Evolutionary conservation across 306 rosid species (phyloP).

Genomic region (Cucumis melo): DNA sequence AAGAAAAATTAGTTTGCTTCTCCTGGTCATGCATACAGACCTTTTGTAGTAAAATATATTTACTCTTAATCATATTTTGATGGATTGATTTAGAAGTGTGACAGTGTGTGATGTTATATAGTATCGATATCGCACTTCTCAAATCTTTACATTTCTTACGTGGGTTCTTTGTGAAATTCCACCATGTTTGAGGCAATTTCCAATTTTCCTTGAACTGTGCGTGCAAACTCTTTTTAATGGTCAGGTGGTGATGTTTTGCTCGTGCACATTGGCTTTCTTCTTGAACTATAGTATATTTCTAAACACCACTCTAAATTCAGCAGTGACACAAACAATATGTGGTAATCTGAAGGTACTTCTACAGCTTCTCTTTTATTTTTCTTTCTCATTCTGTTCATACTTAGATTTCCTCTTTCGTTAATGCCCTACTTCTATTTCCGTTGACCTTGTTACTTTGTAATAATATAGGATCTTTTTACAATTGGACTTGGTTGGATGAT

Average conservation of each 20-base stretch:
- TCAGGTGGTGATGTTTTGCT: conserved; percentile 72
- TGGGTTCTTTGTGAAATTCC: neutral
- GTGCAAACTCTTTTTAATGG: neutral
- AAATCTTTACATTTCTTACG: neutral
- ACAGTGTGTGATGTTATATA: neutral
- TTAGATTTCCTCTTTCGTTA: neutral
- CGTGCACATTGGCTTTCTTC: conserved; percentile 84
- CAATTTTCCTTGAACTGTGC: conserved; percentile 5
- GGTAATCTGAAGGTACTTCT: conserved; percentile 83
- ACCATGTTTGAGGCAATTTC: neutral
- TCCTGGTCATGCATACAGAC: neutral
- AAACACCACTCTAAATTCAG: conserved; percentile 90
- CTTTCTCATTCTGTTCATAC: neutral
- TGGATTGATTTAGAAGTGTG: neutral
- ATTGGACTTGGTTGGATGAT: conserved; percentile 84
- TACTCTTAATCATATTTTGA: neutral
- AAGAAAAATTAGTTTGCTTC: neutral
- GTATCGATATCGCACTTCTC: neutral
- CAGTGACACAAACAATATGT: conserved; percentile 82
- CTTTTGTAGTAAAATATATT: neutral
- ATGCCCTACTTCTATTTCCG: neutral
- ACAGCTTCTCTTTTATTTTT: conserved; percentile 1
- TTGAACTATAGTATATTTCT: conserved; percentile 84
- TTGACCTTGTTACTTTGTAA: neutral
- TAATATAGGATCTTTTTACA: conserved; percentile 71